Evolutionary conservation across 306 rosid species (phyloP).

Genomic region (Casuarina glauca): DNA sequence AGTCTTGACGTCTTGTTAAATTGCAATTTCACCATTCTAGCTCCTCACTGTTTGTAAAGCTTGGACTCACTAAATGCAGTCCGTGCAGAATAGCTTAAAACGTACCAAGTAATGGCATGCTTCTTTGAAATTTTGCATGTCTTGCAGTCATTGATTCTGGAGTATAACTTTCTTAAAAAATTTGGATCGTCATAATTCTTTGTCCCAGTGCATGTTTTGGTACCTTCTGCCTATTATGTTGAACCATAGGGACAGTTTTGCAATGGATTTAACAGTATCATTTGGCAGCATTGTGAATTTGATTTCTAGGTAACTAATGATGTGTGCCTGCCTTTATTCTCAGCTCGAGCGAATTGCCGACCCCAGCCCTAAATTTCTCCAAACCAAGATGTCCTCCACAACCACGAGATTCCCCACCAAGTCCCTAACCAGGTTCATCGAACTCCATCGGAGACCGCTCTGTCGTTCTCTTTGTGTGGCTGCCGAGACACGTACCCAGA

Average conservation of each 20-base stretch:
- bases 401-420: too few relatives aligned
- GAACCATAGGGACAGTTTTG: neutral
- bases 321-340: neutral
- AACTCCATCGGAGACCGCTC: too few relatives aligned
- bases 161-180: neutral
- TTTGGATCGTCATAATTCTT: neutral
- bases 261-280: neutral
- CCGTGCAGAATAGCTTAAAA: neutral
- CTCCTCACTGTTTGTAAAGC: neutral
- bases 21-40: neutral
- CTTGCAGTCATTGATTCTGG: neutral
- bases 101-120: neutral
- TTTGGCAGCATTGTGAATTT: neutral
- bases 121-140: neutral
- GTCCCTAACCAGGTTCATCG: too few relatives aligned
- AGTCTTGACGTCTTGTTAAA: neutral
- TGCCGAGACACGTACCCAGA: too few relatives aligned
- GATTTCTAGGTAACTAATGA: neutral
- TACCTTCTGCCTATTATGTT: neutral
- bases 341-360: neutral
- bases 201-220: neutral
- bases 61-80: neutral
- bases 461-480: too few relatives aligned
- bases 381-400: too few relatives aligned
- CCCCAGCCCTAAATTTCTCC: too few relatives aligned